Conservation (phyloP, 116 monocot genomes). For the Cymodocea nodosa region DNA sequence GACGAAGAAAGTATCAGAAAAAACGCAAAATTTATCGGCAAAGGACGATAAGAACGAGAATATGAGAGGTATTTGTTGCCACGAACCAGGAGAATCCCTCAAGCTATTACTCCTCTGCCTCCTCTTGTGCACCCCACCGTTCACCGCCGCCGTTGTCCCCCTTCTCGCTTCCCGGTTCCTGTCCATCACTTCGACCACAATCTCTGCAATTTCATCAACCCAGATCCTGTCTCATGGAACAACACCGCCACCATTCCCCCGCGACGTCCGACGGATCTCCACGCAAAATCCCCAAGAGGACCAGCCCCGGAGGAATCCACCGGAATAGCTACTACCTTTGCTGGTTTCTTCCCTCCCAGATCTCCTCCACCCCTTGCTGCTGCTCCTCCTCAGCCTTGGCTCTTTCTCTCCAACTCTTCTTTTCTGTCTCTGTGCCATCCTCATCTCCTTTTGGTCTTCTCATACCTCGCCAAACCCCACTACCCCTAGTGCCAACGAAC, state of each 20-base stretch:
- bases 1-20: conserved; percentile 1
- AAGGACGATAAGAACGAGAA: background rate
- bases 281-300: background rate
- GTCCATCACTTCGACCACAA: conserved; percentile 37
- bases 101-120: conserved; percentile 48
- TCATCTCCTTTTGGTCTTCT: conserved; percentile 23
- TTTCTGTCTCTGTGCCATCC: conserved; percentile 5
- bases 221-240: background rate
- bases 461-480: conserved; percentile 18
- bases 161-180: conserved; percentile 82
- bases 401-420: conserved; percentile 4
- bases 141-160: conserved; percentile 40
- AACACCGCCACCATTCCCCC: background rate
- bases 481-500: conserved; percentile 7
- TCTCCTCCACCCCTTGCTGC: background rate
- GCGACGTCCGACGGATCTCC: background rate
- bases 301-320: background rate
- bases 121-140: conserved; percentile 32
- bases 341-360: background rate
- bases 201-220: background rate
- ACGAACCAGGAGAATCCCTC: conserved; percentile 68
- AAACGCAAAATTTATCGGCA: background rate
- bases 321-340: background rate
- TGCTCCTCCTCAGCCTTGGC: background rate
- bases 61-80: no score